Conservation (phyloP, 768 basidiomycete genomes). For the Lepiota brunneoincarnata region DNA sequence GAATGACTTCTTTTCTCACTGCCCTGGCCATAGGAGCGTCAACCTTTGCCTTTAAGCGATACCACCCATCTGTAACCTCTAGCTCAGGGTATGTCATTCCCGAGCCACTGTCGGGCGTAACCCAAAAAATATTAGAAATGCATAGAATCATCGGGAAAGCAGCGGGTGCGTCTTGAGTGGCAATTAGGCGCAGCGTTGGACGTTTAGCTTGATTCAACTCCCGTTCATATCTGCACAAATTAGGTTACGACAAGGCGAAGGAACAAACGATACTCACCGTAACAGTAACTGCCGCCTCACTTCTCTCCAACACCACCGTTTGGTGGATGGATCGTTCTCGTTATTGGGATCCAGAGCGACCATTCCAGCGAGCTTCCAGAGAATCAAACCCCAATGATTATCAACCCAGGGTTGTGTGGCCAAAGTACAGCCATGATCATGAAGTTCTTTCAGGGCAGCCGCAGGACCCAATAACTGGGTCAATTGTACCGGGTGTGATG, state of each 20-base stretch:
- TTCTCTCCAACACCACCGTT: conserved; percentile 81
- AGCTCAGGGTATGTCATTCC: conserved; percentile 55
- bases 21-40: conserved; percentile 76
- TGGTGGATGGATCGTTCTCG: conserved; percentile 41
- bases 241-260: not conserved
- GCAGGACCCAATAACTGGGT: conserved; percentile 42
- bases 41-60: conserved; percentile 72
- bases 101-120: conserved; percentile 26
- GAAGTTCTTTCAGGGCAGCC: conserved; percentile 55
- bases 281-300: conserved; percentile 83
- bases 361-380: conserved; percentile 95
- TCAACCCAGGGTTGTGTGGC: conserved; percentile 82
- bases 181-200: conserved; percentile 77
- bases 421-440: conserved; percentile 57
- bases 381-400: conserved; percentile 86
- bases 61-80: conserved; percentile 99
- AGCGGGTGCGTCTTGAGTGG: conserved; percentile 80
- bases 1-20: conserved; percentile 59
- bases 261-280: conserved; percentile 46
- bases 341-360: conserved; percentile 67
- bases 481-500: conserved; percentile 17
- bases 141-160: conserved; percentile 82
- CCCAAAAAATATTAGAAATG: conserved; percentile 70
- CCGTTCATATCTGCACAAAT: conserved; percentile 73
- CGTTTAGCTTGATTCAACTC: conserved; percentile 78